Base-by-base conservation (phyloP, 2,329 filamentous ascomycete genomes). In the Didymella pomorum region DNA sequence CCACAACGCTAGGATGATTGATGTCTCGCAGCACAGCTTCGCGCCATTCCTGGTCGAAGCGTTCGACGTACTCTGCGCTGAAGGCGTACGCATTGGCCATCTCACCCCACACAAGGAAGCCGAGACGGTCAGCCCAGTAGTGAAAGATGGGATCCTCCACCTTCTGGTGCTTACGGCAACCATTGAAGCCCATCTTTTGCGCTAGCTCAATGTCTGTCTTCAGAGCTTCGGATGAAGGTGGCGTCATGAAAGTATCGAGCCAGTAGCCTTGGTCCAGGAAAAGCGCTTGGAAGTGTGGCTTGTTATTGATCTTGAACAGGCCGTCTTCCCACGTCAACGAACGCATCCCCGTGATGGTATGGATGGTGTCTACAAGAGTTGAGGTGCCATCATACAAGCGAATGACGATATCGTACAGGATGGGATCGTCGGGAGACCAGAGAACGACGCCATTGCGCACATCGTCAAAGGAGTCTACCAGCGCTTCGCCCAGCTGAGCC, bases 51-150 rank as follows among this genome's bases (percentile, higher is more conserved):
- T 82, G 78, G 63, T 87, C 82, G 77, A 89, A 88, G 0, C 87
- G 79, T 23, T 84, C 80, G 8, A 84, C 79, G 62, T 87, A 88
- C 28, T 84, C 81, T 6, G 80, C 68, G 62, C 81, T 85, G 72
- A 88, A 89, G 56, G 85, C 80, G 67, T 89, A 90, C 1, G 84
- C 84, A 62, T 87, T 89, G 37, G 85, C 85, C 79, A 87, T 87
- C 71, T 88, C 86, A 23, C 83, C 85, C 86, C 86, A 88, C 4
- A 88, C 84, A 0, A 88, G 78, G 72, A 84, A 87, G 1, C 86
- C 86, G 1, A 87, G 80, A 49, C 78, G 80, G 61, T 88, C 84
- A 1, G 86, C 86, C 82, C 82, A 86, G 78, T 87, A 86, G 64
- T 85, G 78, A 71, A 88, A 88, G 0, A 81, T 58, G 0, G 86